Percentiles rank a stretch among this genome's conserved stretches.
Conservation (phyloP, 1,284 basidiomycete genomes). For the Sanghuangporus weigelae region DNA sequence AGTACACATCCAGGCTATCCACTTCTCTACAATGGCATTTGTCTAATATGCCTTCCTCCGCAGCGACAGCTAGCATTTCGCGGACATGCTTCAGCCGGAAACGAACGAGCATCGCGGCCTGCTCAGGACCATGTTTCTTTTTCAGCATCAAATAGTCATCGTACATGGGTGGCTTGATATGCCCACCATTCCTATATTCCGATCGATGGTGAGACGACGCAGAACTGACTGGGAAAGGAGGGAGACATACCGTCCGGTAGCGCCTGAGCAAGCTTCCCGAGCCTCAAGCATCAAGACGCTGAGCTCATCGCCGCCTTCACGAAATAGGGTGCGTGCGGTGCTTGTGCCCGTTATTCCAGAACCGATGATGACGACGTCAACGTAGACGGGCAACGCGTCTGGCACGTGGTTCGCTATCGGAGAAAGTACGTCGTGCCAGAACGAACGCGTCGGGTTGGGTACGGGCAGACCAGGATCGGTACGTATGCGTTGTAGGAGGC, state of each 20-base stretch:
- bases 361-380: conserved; percentile 59
- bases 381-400: conserved; percentile 40
- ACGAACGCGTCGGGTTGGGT: conserved; percentile 44
- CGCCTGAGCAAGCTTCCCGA: conserved; percentile 62
- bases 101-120: conserved; percentile 50
- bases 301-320: conserved; percentile 29
- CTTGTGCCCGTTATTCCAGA: conserved; percentile 67
- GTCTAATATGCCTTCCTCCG: conserved; percentile 40
- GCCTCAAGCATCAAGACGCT: conserved; percentile 64
- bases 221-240: background rate
- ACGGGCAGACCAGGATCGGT: conserved; percentile 55
- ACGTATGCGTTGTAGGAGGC: conserved; percentile 25
- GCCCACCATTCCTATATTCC: conserved; percentile 57
- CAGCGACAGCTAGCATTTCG: conserved; percentile 41
- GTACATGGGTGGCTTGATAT: conserved; percentile 58
- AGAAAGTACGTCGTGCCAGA: conserved; percentile 55
- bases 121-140: conserved; percentile 37
- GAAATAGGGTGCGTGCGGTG: conserved; percentile 48
- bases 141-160: conserved; percentile 54
- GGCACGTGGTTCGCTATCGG: conserved; percentile 39
- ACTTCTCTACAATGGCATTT: conserved; percentile 41
- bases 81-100: conserved; percentile 55
- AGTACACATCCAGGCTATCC: conserved; percentile 44
- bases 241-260: conserved; percentile 54
- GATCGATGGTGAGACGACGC: background rate